Conservation (phyloP, 441 rosid species). For the Hura crepitans region DNA sequence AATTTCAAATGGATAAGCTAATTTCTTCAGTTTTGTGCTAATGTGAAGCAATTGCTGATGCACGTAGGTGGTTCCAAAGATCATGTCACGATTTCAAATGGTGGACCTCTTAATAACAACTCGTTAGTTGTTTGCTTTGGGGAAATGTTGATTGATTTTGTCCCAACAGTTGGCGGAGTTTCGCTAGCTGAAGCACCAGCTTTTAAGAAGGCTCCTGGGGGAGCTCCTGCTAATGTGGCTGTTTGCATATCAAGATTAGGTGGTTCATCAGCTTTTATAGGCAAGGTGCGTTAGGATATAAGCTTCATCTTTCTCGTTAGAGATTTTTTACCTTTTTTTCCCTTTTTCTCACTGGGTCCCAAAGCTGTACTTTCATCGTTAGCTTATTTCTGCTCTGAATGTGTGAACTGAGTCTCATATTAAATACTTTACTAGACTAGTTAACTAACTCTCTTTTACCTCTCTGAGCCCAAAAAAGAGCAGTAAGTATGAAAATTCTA, state of each 20-base stretch:
- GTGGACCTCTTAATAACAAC: constrained; percentile 23
- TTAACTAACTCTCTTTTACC: neutral
- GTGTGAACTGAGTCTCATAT: neutral
- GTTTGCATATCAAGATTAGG: constrained; percentile 86
- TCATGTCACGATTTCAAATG: constrained; percentile 26
- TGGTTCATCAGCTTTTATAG: constrained; percentile 91
- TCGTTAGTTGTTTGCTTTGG: constrained; percentile 81
- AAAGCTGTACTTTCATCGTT: constrained; percentile 6
- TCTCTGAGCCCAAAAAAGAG: neutral
- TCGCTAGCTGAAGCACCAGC: constrained; percentile 97
- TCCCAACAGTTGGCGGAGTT: constrained; percentile 81
- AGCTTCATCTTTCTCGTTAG: neutral
- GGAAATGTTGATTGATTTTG: constrained; percentile 95
- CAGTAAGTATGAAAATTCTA: neutral
- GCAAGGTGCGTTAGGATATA: constrained; percentile 60
- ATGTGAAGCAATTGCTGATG: constrained; percentile 18
- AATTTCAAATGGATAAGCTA: neutral
- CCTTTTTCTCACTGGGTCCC: neutral
- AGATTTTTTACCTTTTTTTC: neutral
- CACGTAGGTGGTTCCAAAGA: constrained; percentile 43
- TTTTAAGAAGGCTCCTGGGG: constrained; percentile 97
- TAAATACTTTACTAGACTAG: neutral
- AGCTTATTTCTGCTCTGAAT: constrained; percentile 12
- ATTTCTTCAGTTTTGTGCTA: constrained; percentile 13
- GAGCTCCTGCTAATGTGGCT: constrained; percentile 99